Evolutionary conservation across 225 moss, liverwort and hornwort genomes (phyloP).

Genomic region (Sphagnum contortum): DNA sequence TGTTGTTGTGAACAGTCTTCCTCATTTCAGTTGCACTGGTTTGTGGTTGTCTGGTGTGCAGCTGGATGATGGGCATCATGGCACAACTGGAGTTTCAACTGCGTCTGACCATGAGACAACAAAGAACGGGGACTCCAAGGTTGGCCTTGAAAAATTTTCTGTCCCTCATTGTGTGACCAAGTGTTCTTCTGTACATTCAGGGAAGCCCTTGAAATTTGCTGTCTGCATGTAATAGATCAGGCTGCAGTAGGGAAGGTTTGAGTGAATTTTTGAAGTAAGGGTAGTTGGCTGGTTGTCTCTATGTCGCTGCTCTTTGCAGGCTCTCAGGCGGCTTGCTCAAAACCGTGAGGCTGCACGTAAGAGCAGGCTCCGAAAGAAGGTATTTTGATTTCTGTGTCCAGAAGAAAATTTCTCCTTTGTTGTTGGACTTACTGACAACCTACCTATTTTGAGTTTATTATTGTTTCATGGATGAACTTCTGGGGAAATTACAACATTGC

Average conservation of each 20-base stretch:
- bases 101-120: constrained; percentile 92
- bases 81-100: constrained; percentile 58
- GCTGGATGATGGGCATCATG: constrained; percentile 88
- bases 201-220: background rate
- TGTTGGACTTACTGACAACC: too few species aligned
- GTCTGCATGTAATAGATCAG: background rate
- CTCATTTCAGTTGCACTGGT: too few species aligned
- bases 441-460: background rate
- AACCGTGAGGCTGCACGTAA: constrained; percentile 99
- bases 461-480: background rate
- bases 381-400: constrained; percentile 7
- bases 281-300: constrained; percentile 4
- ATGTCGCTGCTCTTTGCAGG: constrained; percentile 40
- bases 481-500: background rate
- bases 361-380: constrained; percentile 97
- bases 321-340: constrained; percentile 86
- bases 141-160: constrained; percentile 4
- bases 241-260: background rate
- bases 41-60: constrained; percentile 12
- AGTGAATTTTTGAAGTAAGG: background rate
- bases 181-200: background rate
- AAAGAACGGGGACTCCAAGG: constrained; percentile 94
- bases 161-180: background rate
- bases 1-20: background rate
- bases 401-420: background rate